A percentile compares a stretch with the other conserved stretches of the same genome.
Evolutionary conservation across 2,329 filamentous ascomycete species (phyloP).

Genomic region (Botrytis medusae): DNA sequence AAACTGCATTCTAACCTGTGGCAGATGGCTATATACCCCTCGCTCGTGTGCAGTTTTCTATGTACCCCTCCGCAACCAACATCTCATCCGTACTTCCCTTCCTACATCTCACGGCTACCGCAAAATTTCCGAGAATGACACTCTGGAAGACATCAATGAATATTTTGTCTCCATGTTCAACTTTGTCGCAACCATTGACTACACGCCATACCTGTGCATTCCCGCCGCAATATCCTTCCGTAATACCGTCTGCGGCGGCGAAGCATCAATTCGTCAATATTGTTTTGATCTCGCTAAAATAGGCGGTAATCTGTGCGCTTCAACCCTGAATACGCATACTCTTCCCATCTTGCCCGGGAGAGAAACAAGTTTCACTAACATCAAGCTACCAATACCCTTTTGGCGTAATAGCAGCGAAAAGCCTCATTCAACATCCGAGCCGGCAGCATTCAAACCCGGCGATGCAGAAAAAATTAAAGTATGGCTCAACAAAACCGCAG

Average conservation of each 20-base stretch:
- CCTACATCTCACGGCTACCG: constrained; percentile 78
- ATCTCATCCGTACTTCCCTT: constrained; percentile 68
- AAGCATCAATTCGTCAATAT: constrained; percentile 66
- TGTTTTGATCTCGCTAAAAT: constrained; percentile 59
- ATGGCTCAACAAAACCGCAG: constrained; percentile 43
- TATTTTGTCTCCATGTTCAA: constrained; percentile 70
- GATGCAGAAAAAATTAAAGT: constrained; percentile 58
- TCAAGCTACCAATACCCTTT: constrained; percentile 58
- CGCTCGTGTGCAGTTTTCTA: constrained; percentile 81
- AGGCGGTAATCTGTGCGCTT: constrained; percentile 61
- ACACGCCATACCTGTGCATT: constrained; percentile 69
- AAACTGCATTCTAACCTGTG: background rate
- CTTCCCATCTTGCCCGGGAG: constrained; percentile 67
- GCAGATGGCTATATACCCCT: constrained; percentile 72
- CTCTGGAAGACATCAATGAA: constrained; percentile 39
- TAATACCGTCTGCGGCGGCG: constrained; percentile 66
- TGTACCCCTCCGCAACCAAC: constrained; percentile 76
- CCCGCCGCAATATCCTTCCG: constrained; percentile 74
- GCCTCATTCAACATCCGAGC: constrained; percentile 30
- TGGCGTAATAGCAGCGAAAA: constrained; percentile 43
- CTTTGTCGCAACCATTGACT: constrained; percentile 75
- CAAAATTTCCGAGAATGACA: constrained; percentile 40
- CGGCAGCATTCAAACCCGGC: constrained; percentile 37
- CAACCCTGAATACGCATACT: constrained; percentile 65
- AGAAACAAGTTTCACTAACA: constrained; percentile 69